These are phyloP conservation scores for Ustilaginoidea virens DNA, from an alignment of 2,329 filamentous ascomycete species.

Conservation along the genomic window DNA sequence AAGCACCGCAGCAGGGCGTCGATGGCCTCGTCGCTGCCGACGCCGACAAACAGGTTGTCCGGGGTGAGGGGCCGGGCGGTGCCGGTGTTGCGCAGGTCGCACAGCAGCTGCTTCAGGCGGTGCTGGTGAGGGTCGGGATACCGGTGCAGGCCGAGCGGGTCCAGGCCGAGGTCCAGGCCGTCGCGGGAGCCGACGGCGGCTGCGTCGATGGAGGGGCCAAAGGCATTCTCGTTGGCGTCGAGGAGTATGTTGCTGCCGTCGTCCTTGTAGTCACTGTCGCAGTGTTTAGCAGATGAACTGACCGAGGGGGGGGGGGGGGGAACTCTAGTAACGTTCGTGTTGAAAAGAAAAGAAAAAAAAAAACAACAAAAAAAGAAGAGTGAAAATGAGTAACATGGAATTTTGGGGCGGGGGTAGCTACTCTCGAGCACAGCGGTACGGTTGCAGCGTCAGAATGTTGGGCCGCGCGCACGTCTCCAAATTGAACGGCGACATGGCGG, in stretches of 20 bases:
- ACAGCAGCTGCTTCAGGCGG: constrained; percentile 74
- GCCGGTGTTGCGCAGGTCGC: constrained; percentile 82
- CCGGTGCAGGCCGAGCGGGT: constrained; percentile 73
- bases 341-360: neutral
- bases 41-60: constrained; percentile 82
- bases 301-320: too few relatives aligned
- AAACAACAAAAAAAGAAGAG: constrained; percentile 1
- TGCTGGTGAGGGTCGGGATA: constrained; percentile 94
- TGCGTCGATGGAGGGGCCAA: constrained; percentile 59
- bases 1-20: constrained; percentile 89
- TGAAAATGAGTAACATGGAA: neutral
- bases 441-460: constrained; percentile 62
- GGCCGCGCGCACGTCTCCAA: constrained; percentile 58
- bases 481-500: constrained; percentile 48
- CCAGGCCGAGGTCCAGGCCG: constrained; percentile 29
- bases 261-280: constrained; percentile 85
- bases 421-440: constrained; percentile 73
- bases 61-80: constrained; percentile 58
- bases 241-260: constrained; percentile 91
- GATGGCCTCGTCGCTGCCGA: constrained; percentile 93
- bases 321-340: too few relatives aligned
- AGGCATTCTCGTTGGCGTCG: constrained; percentile 96
- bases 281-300: constrained; percentile 9
- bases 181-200: constrained; percentile 26
- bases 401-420: constrained; percentile 25